Conservation (phyloP, 2,329 filamentous ascomycete species). For the Pseudocercospora crystallina region DNA sequence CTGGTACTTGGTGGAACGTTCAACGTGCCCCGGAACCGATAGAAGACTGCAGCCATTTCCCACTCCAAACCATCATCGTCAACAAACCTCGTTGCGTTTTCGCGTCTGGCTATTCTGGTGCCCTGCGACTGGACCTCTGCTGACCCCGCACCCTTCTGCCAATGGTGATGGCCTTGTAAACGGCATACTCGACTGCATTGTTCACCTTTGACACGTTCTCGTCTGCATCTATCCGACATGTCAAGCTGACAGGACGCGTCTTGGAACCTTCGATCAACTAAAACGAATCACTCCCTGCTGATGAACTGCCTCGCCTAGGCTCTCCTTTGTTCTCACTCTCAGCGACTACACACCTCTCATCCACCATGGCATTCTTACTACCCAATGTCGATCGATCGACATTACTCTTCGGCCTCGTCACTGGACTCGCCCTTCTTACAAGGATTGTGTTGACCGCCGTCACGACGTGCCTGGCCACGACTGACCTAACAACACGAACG, state of each 20-base stretch:
- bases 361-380: slow-evolving; percentile 18
- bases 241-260: slow-evolving; percentile 15
- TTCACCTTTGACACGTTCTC: slow-evolving; percentile 16
- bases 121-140: slow-evolving; percentile 14
- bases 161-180: slow-evolving; percentile 15
- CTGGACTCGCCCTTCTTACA: slow-evolving; percentile 20
- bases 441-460: slow-evolving; percentile 23
- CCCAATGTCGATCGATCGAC: slow-evolving; percentile 20
- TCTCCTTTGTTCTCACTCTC: slow-evolving; percentile 2
- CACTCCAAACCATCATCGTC: slow-evolving; percentile 13
- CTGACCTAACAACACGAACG: slow-evolving; percentile 6
- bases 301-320: background rate
- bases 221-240: slow-evolving; percentile 19
- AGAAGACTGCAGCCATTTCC: slow-evolving; percentile 23
- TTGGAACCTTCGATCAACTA: slow-evolving; percentile 1
- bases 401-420: slow-evolving; percentile 13
- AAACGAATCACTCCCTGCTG: slow-evolving; percentile 7
- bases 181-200: slow-evolving; percentile 14
- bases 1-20: slow-evolving; percentile 17
- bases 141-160: slow-evolving; percentile 9
- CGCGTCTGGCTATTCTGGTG: slow-evolving; percentile 13
- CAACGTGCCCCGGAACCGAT: slow-evolving; percentile 19
- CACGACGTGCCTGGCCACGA: slow-evolving; percentile 20
- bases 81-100: slow-evolving; percentile 18
- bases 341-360: slow-evolving; percentile 5